These are phyloP conservation scores for Cyberlindnera lachancei DNA, from an alignment of 805 yeast genomes.

Conservation along the genomic window DNA sequence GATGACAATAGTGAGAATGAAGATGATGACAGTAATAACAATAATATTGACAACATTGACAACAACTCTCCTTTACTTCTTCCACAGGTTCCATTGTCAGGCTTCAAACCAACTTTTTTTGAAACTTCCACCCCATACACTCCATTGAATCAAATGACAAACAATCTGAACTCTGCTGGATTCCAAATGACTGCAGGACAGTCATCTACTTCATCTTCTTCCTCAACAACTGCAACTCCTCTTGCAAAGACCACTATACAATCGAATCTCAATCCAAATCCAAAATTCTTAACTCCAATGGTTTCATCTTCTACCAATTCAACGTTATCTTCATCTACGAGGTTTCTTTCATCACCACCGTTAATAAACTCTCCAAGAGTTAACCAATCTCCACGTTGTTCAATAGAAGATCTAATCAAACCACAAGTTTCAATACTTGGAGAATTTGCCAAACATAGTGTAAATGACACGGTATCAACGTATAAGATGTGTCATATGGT, in stretches of 20 bases:
- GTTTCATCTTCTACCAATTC: background rate
- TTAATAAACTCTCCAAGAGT: too few species aligned
- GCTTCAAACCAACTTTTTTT: constrained; percentile 9
- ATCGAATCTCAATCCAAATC: too few species aligned
- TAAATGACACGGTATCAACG: constrained; percentile 8
- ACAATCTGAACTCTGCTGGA: constrained; percentile 13
- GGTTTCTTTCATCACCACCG: background rate
- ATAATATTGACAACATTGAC: background rate
- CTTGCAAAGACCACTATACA: too few species aligned
- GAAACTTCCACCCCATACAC: constrained; percentile 13
- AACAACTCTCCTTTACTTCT: background rate
- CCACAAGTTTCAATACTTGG: constrained; percentile 17
- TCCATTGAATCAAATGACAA: constrained; percentile 17
- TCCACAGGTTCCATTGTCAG: constrained; percentile 11
- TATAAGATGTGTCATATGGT: constrained; percentile 10
- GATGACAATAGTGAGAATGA: constrained; percentile 5
- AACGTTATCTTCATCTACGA: background rate
- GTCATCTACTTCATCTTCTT: background rate
- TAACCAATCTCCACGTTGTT: constrained; percentile 4
- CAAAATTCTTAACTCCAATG: background rate
- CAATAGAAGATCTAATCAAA: constrained; percentile 10
- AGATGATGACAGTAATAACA: background rate
- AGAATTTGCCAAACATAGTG: constrained; percentile 16
- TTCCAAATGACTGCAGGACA: constrained; percentile 4
- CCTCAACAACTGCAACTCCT: background rate